These are phyloP conservation scores for Aspergillus sergii DNA, from an alignment of 2,329 filamentous ascomycete species.

Conservation along the genomic window DNA sequence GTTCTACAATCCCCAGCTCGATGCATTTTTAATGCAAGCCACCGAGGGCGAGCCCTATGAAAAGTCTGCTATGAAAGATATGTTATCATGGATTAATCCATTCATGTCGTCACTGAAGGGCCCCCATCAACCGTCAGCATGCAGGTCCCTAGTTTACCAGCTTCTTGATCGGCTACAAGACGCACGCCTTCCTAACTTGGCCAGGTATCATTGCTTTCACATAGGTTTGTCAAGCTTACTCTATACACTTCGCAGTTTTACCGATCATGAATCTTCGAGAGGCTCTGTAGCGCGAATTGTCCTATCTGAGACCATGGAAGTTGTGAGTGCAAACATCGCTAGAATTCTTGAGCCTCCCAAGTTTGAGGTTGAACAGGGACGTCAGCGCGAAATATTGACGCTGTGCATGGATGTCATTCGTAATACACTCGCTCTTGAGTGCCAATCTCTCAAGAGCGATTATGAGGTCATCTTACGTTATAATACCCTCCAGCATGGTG, in stretches of 20 bases:
- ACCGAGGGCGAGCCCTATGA: slow-evolving; percentile 56
- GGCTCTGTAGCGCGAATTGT: slow-evolving; percentile 52
- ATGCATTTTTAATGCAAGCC: slow-evolving; percentile 56
- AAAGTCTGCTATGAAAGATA: slow-evolving; percentile 60
- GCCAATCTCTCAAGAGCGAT: slow-evolving; percentile 69
- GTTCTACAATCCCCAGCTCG: slow-evolving; percentile 70
- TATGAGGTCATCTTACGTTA: slow-evolving; percentile 66
- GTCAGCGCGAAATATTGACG: slow-evolving; percentile 56
- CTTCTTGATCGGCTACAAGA: slow-evolving; percentile 64
- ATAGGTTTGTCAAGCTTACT: slow-evolving; percentile 49
- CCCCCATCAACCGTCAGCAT: slow-evolving; percentile 76
- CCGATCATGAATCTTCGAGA: slow-evolving; percentile 47
- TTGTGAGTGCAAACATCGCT: slow-evolving; percentile 53
- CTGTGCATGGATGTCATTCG: slow-evolving; percentile 67
- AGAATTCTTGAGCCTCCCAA: slow-evolving; percentile 61
- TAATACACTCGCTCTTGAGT: slow-evolving; percentile 69
- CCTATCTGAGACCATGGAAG: slow-evolving; percentile 50
- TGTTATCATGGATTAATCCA: slow-evolving; percentile 75
- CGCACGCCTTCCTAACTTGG: slow-evolving; percentile 41
- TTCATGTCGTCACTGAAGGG: slow-evolving; percentile 78
- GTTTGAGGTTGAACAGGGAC: slow-evolving; percentile 49
- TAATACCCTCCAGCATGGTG: slow-evolving; percentile 65
- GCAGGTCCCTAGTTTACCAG: slow-evolving; percentile 75
- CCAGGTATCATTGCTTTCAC: slow-evolving; percentile 50
- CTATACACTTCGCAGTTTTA: slow-evolving; percentile 51